A percentile compares a stretch with the other conserved stretches of the same genome.
These are phyloP conservation scores for Xylaria polymorpha DNA, from an alignment of 2,329 filamentous ascomycete species.

Conservation along the genomic window DNA sequence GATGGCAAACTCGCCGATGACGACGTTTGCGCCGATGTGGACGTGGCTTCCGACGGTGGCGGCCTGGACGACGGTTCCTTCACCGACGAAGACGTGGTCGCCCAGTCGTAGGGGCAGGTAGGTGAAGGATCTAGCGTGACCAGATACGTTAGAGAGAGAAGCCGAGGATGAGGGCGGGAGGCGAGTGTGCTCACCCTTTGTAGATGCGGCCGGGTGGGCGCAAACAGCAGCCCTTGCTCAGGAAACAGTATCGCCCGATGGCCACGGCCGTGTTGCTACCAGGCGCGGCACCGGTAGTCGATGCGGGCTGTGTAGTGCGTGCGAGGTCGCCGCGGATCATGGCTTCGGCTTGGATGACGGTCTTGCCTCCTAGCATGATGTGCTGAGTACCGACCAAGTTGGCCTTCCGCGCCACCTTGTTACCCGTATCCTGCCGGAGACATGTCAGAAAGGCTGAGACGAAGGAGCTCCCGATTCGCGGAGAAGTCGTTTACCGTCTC, in stretches of 20 bases:
- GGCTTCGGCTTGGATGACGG: conserved; percentile 94
- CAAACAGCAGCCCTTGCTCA: conserved; percentile 81
- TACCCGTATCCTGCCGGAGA: conserved; percentile 83
- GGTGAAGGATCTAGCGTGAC: conserved; percentile 65
- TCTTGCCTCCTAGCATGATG: conserved; percentile 96
- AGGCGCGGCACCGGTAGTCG: conserved; percentile 54
- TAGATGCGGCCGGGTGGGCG: conserved; percentile 86
- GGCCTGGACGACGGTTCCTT: conserved; percentile 80
- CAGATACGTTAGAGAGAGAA: background rate
- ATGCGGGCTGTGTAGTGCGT: conserved; percentile 62
- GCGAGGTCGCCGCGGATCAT: conserved; percentile 92
- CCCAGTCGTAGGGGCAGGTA: conserved; percentile 93
- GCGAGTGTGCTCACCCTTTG: conserved; percentile 66
- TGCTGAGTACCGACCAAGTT: conserved; percentile 95
- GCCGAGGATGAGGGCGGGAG: conserved; percentile 26
- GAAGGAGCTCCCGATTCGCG: background rate
- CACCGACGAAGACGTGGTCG: conserved; percentile 92
- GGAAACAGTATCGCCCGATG: conserved; percentile 91
- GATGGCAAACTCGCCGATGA: conserved; percentile 87
- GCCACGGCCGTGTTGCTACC: conserved; percentile 76
- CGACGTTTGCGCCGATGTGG: conserved; percentile 80
- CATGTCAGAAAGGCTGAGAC: conserved; percentile 26
- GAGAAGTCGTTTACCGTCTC: conserved; percentile 77
- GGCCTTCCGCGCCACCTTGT: conserved; percentile 95
- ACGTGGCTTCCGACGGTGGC: conserved; percentile 87